Evolutionary conservation across 1,284 basidiomycete genomes (phyloP), one percentile per base, ranked within the genome.

Genomic region (Rhodotorula sp.): DNA sequence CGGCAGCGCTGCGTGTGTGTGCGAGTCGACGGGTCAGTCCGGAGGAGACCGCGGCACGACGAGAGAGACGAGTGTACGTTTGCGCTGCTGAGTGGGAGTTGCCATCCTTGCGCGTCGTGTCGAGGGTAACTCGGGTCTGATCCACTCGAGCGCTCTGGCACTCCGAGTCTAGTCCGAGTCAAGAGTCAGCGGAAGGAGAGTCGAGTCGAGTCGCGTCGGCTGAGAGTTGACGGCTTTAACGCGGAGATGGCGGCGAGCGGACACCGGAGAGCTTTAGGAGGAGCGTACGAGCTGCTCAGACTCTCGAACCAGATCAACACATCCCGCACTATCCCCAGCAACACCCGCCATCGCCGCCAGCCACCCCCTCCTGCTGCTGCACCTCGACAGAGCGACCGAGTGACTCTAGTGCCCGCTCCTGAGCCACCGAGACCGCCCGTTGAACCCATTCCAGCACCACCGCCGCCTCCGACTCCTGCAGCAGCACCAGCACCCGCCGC

Each of bases 1-100:
- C 10, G 78, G 78, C 49, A 79, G 75, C 26, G 78, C 77, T 78
- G 64, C 7, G 34, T 10, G 49, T 15, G 61, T 5, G 31, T 5
- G 31, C 10, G 50, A 31, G 15, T 7, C 45, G 14, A 19, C 15
- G 7, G 28, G 45, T 18, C 43, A 64, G n/a, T 5, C 45, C 18
- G 60, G 38, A 43, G 38, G 38, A 43, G 1, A 43, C 38, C 38
- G 38, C 38, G 38, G 38, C 38, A 10, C 43, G 57, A 10, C 43
- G 57, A 47, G 34, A 52, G 50, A 26, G n/a, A 21, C 26, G 50
- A n/a, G 21, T 1, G 50, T 52, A 23, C 38, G 38, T 43, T 43
- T 43, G 38, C 38, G 38, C 10, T 43, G 38, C 38, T 43, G 38
- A 43, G 38, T 43, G 38, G 38, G 38, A 43, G 38, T 43, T 14